Percentiles rank a stretch among this genome's conserved stretches.
phyloP scores from a whole-genome alignment of 768 basidiomycete species.

The Lanmaoa pseudosensibilis region DNA sequence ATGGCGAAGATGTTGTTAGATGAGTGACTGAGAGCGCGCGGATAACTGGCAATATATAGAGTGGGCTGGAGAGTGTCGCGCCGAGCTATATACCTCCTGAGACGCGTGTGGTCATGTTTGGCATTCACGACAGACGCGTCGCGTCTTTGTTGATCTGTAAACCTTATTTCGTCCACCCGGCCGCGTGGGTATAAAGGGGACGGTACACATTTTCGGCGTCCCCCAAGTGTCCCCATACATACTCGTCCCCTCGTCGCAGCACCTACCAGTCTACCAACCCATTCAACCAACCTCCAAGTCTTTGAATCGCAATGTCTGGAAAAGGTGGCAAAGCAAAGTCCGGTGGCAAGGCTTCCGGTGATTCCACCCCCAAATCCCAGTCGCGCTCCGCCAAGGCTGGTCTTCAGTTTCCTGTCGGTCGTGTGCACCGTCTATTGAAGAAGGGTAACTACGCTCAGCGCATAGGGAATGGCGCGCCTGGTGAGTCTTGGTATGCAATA shows the following conservation, averaged over 20 bases:
- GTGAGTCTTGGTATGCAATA: conserved; percentile 17
- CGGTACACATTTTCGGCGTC: neutral
- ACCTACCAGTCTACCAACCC: neutral
- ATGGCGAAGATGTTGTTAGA: conserved; percentile 36
- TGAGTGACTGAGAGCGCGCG: conserved; percentile 4
- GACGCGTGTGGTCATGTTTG: conserved; percentile 43
- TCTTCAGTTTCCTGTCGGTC: conserved; percentile 55
- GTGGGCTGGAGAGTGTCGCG: neutral
- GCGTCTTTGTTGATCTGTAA: conserved; percentile 39
- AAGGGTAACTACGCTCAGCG: conserved; percentile 59
- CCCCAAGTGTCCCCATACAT: no score
- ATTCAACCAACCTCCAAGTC: neutral
- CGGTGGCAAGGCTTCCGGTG: conserved; percentile 60
- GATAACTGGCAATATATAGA: conserved; percentile 14
- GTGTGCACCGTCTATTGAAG: conserved; percentile 60
- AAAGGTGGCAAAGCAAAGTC: conserved; percentile 61
- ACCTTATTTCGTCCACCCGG: conserved; percentile 33
- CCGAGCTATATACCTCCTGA: conserved; percentile 22
- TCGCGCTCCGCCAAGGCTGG: conserved; percentile 44
- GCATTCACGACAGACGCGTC: conserved; percentile 30
- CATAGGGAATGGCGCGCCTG: conserved; percentile 55
- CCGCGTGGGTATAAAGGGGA: conserved; percentile 31
- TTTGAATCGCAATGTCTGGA: conserved; percentile 35
- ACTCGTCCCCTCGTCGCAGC: conserved; percentile 6
- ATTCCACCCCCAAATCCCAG: conserved; percentile 29